Conservation (phyloP, 176 grass and related monocot species). For the Bonia amplexicaulis region DNA sequence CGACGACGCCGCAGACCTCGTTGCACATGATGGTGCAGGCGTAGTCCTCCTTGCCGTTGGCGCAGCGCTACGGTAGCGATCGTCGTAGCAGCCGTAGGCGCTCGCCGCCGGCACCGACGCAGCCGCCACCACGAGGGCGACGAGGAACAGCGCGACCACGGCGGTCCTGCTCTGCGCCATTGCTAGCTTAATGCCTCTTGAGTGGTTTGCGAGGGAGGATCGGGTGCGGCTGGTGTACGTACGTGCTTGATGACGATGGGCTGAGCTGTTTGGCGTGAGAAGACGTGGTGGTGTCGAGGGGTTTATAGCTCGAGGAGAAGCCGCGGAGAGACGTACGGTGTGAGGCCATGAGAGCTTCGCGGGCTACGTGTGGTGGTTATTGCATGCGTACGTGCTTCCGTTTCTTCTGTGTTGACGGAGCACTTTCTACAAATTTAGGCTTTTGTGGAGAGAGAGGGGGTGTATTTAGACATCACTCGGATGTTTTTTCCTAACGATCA, state of each 20-base stretch:
- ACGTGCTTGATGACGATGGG: not conserved
- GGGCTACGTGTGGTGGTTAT: not conserved
- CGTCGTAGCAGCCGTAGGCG: slow-evolving; percentile 49
- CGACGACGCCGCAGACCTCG: slow-evolving; percentile 27
- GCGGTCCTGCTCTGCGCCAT: slow-evolving; percentile 22
- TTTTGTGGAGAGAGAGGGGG: too few species aligned
- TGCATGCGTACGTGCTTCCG: not conserved
- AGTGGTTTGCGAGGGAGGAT: not conserved
- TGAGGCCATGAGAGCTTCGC: not conserved
- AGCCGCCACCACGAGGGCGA: not conserved
- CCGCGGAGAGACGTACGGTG: not conserved
- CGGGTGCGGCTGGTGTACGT: not conserved
- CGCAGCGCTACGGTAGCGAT: slow-evolving; percentile 58
- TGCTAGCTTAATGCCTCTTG: not conserved
- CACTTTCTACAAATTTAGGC: too few species aligned
- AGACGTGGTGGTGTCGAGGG: not conserved
- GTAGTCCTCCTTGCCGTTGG: slow-evolving; percentile 46
- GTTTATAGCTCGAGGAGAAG: not conserved
- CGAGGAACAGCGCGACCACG: not conserved
- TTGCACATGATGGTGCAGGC: slow-evolving; percentile 55
- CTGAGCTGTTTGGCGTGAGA: not conserved
- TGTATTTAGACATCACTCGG: too few species aligned
- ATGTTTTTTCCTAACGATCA: too few species aligned
- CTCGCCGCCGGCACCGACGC: slow-evolving; percentile 16
- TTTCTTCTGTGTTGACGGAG: not conserved